phyloP scores from a whole-genome alignment of 305 asterid genomes.

The Striga hermonthica region DNA sequence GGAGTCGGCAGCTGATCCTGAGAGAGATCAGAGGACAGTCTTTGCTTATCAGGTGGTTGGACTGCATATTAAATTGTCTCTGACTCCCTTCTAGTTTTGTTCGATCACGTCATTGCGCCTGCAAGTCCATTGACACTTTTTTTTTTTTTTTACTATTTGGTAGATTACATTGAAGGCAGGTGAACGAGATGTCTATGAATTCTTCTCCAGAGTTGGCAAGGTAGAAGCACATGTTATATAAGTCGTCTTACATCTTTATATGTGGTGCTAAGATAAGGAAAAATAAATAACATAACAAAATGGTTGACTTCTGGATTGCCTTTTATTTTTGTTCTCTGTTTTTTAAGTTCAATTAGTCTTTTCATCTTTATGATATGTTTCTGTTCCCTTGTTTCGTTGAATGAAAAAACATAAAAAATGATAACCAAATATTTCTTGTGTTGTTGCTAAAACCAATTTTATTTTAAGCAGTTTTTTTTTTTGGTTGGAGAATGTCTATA shows the following conservation, averaged over 20 bases:
- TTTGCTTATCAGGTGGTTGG: slow-evolving; percentile 71
- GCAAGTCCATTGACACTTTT: slow-evolving; percentile 30
- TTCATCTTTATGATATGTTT: not conserved
- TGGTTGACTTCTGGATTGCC: no score
- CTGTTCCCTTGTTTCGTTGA: not conserved
- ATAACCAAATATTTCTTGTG: not conserved
- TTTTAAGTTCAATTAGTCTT: not conserved
- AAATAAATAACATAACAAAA: not conserved
- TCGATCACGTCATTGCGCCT: slow-evolving; percentile 25
- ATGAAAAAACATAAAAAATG: not conserved
- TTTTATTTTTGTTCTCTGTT: no score
- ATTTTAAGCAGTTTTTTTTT: slow-evolving; percentile 5
- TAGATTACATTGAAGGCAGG: slow-evolving; percentile 70
- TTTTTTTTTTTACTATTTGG: slow-evolving; percentile 26
- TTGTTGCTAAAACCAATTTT: not conserved
- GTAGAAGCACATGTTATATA: slow-evolving; percentile 35
- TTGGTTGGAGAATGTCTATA: not conserved
- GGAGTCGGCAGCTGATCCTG: slow-evolving; percentile 66
- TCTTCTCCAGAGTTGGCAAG: slow-evolving; percentile 84
- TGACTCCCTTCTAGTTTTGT: slow-evolving; percentile 12
- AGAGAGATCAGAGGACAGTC: slow-evolving; percentile 72
- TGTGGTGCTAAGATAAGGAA: slow-evolving; percentile 19
- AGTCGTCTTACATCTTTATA: slow-evolving; percentile 18
- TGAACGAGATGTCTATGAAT: slow-evolving; percentile 68
- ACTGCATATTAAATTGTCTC: slow-evolving; percentile 25